Evolutionary conservation across 306 rosid species (phyloP).

Genomic region (Cyclanthera cordifolia): DNA sequence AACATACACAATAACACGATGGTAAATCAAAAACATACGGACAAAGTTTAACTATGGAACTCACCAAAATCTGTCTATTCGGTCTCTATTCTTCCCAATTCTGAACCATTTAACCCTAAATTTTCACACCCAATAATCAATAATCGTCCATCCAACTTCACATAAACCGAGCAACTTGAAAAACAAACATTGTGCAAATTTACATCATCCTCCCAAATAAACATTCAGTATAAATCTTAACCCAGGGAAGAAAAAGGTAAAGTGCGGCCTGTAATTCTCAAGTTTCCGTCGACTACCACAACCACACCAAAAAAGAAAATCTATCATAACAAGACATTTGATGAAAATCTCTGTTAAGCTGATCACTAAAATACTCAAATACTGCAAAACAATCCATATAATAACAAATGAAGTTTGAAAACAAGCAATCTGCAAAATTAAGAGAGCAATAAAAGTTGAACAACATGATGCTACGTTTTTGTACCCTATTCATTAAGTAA

Average conservation of each 20-base stretch:
- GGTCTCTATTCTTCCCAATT: neutral
- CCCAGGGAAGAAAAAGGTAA: neutral
- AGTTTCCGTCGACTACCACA: slow-evolving; percentile 4
- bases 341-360: neutral
- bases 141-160: too few relatives aligned
- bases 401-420: neutral
- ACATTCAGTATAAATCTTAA: neutral
- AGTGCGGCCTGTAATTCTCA: neutral
- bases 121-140: too few relatives aligned
- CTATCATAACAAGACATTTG: neutral
- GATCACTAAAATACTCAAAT: neutral
- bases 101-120: neutral
- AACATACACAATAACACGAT: neutral
- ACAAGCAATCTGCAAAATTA: neutral
- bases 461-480: neutral
- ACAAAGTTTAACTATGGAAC: neutral
- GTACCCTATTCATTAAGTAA: neutral
- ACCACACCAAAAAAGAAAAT: neutral
- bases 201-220: neutral
- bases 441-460: neutral
- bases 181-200: neutral
- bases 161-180: too few relatives aligned
- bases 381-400: neutral
- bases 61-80: slow-evolving; percentile 2
- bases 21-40: neutral